These are phyloP conservation scores for Salinomyces thailandicus DNA, from an alignment of 2,329 filamentous ascomycete species.

Conservation along the genomic window DNA sequence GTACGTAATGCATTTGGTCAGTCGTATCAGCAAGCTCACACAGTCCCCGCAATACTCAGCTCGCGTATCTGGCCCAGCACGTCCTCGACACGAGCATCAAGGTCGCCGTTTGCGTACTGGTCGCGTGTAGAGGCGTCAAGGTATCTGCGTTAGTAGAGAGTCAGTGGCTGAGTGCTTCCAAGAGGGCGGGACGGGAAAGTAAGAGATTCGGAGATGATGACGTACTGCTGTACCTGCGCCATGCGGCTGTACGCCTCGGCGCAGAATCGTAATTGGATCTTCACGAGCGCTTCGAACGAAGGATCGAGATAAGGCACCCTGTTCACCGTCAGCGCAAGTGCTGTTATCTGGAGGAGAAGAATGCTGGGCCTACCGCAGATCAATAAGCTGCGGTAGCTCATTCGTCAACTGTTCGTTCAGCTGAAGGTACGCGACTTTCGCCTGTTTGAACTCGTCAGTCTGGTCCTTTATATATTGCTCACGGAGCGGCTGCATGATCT, in stretches of 20 bases:
- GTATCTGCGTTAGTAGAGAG: too few species aligned
- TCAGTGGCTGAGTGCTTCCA: too few species aligned
- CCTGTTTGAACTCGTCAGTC: slow-evolving; percentile 31
- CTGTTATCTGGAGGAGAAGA: too few species aligned
- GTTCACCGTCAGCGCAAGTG: too few species aligned
- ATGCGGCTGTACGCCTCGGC: slow-evolving; percentile 95
- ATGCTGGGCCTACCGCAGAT: slow-evolving; percentile 66
- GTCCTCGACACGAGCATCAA: slow-evolving; percentile 87
- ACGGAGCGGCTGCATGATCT: slow-evolving; percentile 23
- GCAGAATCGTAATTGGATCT: slow-evolving; percentile 95
- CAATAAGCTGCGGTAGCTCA: slow-evolving; percentile 90
- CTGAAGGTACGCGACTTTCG: slow-evolving; percentile 86
- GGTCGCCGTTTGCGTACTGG: slow-evolving; percentile 84
- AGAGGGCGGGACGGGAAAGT: neutral
- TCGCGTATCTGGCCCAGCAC: slow-evolving; percentile 95
- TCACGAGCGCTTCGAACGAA: slow-evolving; percentile 93
- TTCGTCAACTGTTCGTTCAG: slow-evolving; percentile 91
- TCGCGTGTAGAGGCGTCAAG: slow-evolving; percentile 91
- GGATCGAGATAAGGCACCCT: slow-evolving; percentile 89
- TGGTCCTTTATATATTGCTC: slow-evolving; percentile 19
- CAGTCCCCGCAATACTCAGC: slow-evolving; percentile 77
- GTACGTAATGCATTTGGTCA: too few species aligned
- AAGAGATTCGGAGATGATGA: slow-evolving; percentile 1
- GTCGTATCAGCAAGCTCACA: slow-evolving; percentile 31
- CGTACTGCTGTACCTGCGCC: slow-evolving; percentile 97